Conservation (phyloP, 2,329 filamentous ascomycete species). For the Colletotrichum paranaense region DNA sequence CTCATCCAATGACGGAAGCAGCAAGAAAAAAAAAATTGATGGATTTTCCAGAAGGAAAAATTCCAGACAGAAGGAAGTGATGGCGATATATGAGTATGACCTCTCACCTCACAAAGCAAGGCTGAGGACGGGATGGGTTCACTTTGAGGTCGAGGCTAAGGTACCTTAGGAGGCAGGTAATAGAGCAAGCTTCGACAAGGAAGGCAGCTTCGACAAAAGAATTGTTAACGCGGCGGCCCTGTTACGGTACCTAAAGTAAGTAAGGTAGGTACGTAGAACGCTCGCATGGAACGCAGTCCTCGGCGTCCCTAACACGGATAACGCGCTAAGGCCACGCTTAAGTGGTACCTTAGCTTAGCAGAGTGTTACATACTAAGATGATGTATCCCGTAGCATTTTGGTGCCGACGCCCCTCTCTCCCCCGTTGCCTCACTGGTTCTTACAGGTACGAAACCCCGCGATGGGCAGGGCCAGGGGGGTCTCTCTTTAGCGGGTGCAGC, state of each 20-base stretch:
- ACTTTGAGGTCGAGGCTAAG: conserved; percentile 21
- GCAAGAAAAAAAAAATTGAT: background rate
- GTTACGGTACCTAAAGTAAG: background rate
- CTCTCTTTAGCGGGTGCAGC: conserved; percentile 32
- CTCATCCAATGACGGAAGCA: background rate
- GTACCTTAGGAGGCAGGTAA: background rate
- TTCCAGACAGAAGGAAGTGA: background rate
- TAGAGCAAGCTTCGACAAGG: background rate
- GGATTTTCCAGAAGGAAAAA: background rate
- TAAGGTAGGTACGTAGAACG: background rate
- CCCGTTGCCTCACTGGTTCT: conserved; percentile 19
- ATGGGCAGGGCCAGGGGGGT: conserved; percentile 31
- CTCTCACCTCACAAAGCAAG: conserved; percentile 17
- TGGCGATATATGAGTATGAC: conserved; percentile 9
- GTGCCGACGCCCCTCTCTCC: background rate
- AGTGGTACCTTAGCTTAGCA: conserved; percentile 2
- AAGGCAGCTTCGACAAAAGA: conserved; percentile 16
- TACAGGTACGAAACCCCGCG: conserved; percentile 33
- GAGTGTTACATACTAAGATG: background rate
- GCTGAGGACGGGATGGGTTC: conserved; percentile 9
- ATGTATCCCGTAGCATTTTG: conserved; percentile 29
- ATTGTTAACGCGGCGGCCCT: conserved; percentile 28
- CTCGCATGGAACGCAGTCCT: background rate
- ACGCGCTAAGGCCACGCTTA: conserved; percentile 26
- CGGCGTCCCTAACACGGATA: conserved; percentile 18